Conservation (phyloP, 371 early-diverging fungal genomes). For the Parasitella parasitica region DNA sequence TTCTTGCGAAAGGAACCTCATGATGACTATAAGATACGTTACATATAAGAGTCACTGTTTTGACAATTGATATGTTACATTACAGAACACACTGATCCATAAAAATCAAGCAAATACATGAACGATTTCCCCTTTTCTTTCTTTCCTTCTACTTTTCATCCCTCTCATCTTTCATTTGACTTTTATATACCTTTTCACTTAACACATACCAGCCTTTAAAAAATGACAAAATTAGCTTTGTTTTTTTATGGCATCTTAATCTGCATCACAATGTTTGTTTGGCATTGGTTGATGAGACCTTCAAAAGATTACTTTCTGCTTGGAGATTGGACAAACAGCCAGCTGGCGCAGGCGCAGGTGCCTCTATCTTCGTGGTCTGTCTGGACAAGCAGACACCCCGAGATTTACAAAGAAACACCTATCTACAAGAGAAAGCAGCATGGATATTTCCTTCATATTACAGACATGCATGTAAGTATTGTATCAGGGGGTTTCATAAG, state of each 20-base stretch:
- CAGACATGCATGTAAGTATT: constrained; percentile 66
- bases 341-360: background rate
- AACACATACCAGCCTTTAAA: background rate
- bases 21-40: background rate
- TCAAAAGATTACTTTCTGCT: background rate
- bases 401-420: background rate
- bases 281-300: constrained; percentile 2
- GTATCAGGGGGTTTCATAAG: background rate
- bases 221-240: background rate
- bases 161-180: background rate
- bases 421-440: constrained; percentile 12
- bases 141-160: background rate
- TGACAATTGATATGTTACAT: constrained; percentile 16
- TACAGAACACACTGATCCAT: background rate
- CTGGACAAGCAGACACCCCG: background rate
- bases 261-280: background rate
- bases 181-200: background rate
- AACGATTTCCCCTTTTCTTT: background rate
- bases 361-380: constrained; percentile 2
- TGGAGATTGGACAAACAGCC: constrained; percentile 2
- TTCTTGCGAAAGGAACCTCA: background rate
- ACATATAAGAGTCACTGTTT: constrained; percentile 10
- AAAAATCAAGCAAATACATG: background rate
- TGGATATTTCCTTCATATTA: constrained; percentile 72
- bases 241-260: background rate